phyloP scores from a whole-genome alignment of 768 basidiomycete species.

The Cystobasidium onofrii region DNA sequence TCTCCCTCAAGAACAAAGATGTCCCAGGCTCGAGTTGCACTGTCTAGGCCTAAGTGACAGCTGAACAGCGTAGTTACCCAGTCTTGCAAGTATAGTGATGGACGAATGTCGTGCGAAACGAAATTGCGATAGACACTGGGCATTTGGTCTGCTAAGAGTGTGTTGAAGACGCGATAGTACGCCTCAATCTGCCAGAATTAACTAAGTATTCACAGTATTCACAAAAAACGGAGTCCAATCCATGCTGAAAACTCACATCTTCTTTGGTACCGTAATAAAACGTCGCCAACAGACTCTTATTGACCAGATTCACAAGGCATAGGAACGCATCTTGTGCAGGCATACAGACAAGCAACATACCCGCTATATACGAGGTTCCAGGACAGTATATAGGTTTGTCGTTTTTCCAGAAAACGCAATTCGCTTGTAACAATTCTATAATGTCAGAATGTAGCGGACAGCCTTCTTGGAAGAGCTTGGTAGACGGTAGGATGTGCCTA shows the following conservation, averaged over 20 bases:
- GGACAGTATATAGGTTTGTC: conserved; percentile 66
- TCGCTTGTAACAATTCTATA: conserved; percentile 74
- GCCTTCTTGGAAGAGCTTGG: conserved; percentile 70
- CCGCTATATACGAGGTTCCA: conserved; percentile 54
- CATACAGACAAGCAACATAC: conserved; percentile 80
- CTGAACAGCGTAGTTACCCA: conserved; percentile 77
- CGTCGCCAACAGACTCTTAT: conserved; percentile 72
- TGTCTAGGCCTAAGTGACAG: conserved; percentile 81
- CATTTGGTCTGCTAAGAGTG: conserved; percentile 82
- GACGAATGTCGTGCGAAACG: conserved; percentile 84
- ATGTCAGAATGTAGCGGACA: conserved; percentile 76
- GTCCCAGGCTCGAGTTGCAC: conserved; percentile 82
- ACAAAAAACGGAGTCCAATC: background rate
- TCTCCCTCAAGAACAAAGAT: conserved; percentile 80
- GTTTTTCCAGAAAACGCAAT: conserved; percentile 70
- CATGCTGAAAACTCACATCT: conserved; percentile 56
- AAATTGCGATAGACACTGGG: conserved; percentile 92
- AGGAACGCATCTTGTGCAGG: conserved; percentile 64
- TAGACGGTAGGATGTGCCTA: conserved; percentile 57
- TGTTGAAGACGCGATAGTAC: conserved; percentile 89
- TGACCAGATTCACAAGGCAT: conserved; percentile 73
- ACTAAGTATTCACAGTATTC: conserved; percentile 7
- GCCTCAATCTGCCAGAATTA: conserved; percentile 63
- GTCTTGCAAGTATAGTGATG: conserved; percentile 67
- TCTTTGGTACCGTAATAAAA: conserved; percentile 66